Conservation (phyloP, 139 green algal species). For the Closterium sp. region DNA sequence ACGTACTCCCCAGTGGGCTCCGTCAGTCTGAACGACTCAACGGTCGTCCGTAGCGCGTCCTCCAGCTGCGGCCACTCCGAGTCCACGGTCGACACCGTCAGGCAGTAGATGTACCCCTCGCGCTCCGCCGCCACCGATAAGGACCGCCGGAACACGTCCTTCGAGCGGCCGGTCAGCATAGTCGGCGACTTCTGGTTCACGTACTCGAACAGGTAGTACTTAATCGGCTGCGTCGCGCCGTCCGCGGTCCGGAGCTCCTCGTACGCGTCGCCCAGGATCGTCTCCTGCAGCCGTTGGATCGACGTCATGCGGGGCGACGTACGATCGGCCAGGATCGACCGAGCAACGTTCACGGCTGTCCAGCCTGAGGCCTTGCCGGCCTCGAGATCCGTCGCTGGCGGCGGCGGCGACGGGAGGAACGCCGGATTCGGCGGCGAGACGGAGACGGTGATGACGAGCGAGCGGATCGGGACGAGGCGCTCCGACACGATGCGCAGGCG, state of each 20-base stretch:
- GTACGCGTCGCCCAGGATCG: neutral
- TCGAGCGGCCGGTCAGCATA: neutral
- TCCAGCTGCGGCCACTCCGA: conserved; percentile 24
- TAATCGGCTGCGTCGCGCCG: neutral
- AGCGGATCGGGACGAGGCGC: neutral
- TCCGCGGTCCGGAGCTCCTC: neutral
- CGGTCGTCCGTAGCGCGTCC: neutral
- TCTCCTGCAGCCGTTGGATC: conserved; percentile 22
- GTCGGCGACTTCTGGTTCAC: conserved; percentile 24
- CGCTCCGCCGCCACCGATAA: conserved; percentile 15
- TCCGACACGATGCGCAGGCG: conserved; percentile 18
- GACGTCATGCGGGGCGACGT: conserved; percentile 13
- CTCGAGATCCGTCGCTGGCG: neutral
- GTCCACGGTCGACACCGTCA: conserved; percentile 15
- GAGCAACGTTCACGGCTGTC: conserved; percentile 10
- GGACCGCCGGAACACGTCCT: conserved; percentile 20
- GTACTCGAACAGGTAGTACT: conserved; percentile 28
- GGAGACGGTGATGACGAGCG: conserved; percentile 13
- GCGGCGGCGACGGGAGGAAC: neutral
- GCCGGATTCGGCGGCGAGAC: conserved; percentile 1
- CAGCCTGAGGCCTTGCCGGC: neutral
- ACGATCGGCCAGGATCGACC: conserved; percentile 19
- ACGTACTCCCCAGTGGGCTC: conserved; percentile 11
- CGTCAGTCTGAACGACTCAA: conserved; percentile 13
- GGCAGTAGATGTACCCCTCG: conserved; percentile 30